Evolutionary conservation across 306 rosid species (phyloP).

Genomic region (Cucumis sativus): DNA sequence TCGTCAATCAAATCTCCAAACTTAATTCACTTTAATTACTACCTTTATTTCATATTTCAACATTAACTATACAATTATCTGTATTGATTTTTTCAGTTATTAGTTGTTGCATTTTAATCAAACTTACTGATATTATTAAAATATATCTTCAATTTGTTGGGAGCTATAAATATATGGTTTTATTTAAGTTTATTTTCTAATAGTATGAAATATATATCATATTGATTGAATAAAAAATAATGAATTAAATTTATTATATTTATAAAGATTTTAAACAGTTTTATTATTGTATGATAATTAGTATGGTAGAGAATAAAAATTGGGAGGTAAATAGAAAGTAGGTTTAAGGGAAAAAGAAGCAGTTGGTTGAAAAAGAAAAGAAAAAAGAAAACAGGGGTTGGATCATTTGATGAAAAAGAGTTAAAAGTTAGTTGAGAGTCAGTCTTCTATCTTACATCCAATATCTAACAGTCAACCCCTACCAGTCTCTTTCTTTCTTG

Average conservation of each 20-base stretch:
- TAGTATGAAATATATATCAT: too few species aligned
- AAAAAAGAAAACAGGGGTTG: constrained; percentile 26
- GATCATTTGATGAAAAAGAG: constrained; percentile 36
- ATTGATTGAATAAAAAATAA: too few species aligned
- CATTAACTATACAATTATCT: background rate
- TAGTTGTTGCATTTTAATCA: background rate
- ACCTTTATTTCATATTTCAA: background rate
- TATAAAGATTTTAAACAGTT: too few species aligned
- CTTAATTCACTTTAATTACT: background rate
- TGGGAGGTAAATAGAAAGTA: background rate
- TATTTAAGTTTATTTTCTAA: too few species aligned
- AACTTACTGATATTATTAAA: background rate
- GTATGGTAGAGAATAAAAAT: background rate
- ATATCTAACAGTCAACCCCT: constrained; percentile 95
- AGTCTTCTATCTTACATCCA: constrained; percentile 10
- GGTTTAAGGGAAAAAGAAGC: background rate
- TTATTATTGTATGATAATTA: too few species aligned
- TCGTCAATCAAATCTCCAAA: background rate
- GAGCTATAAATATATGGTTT: too few species aligned
- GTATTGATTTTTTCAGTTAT: background rate
- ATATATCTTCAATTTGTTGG: too few species aligned
- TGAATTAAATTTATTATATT: too few species aligned
- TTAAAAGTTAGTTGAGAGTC: constrained; percentile 48
- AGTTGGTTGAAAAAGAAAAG: background rate
- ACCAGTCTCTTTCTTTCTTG: constrained; percentile 38